These are phyloP conservation scores for Thalassia testudinum DNA, from an alignment of 116 monocot genomes.

Conservation along the genomic window DNA sequence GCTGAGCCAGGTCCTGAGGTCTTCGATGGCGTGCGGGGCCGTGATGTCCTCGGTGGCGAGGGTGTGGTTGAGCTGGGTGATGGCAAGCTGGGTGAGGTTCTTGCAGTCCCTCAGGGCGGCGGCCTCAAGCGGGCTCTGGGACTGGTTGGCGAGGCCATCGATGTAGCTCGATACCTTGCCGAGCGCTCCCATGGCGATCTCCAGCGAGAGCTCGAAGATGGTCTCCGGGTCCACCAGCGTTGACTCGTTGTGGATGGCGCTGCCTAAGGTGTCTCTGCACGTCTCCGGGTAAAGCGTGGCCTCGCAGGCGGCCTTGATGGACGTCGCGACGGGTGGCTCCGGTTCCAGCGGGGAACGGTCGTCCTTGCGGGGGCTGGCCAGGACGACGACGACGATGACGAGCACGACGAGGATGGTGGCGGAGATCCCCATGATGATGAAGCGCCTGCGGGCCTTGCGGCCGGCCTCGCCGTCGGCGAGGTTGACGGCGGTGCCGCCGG, in stretches of 20 bases:
- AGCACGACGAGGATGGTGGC: conserved; percentile 10
- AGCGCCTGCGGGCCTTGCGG: conserved; percentile 10
- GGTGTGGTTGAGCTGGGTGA: conserved; percentile 18
- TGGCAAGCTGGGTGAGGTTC: conserved; percentile 13
- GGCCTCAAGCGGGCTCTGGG: conserved; percentile 1
- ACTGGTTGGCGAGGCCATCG: not conserved
- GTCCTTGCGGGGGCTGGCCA: not conserved
- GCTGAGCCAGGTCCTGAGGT: conserved; percentile 41
- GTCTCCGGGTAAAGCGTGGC: conserved; percentile 17
- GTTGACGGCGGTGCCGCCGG: conserved; percentile 2
- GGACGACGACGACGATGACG: conserved; percentile 2
- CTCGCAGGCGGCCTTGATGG: conserved; percentile 21
- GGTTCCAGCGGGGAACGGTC: not conserved
- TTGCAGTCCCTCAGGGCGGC: conserved; percentile 5
- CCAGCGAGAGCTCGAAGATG: conserved; percentile 16
- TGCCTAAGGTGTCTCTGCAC: conserved; percentile 11
- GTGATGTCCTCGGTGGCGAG: conserved; percentile 8
- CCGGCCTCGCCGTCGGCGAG: conserved; percentile 2
- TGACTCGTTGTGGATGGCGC: too few relatives aligned
- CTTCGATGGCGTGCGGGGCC: conserved; percentile 10
- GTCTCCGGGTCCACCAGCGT: conserved; percentile 16
- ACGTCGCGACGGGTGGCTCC: conserved; percentile 3
- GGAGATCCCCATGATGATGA: conserved; percentile 13
- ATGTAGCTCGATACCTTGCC: conserved; percentile 6
- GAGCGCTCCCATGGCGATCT: conserved; percentile 22